These are phyloP conservation scores for Penicillium sp. DNA, from an alignment of 2,329 filamentous ascomycete species.

Conservation along the genomic window DNA sequence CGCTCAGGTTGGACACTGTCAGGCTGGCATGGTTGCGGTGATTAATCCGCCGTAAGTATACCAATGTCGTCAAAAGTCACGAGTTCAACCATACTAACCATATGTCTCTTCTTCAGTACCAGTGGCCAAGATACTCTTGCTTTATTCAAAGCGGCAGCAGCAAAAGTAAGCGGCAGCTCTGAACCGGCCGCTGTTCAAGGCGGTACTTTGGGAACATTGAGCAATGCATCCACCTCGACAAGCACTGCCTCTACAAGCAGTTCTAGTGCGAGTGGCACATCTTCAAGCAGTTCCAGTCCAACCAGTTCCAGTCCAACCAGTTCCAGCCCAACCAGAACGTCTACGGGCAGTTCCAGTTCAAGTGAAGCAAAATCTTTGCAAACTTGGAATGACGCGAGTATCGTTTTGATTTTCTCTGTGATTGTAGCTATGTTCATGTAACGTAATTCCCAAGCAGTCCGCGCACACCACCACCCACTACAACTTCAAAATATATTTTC, in stretches of 20 bases:
- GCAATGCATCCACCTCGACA: not conserved
- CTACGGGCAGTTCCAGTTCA: not conserved
- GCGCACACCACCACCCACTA: too few relatives aligned
- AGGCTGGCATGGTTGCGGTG: slow-evolving; percentile 69
- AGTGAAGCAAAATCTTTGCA: not conserved
- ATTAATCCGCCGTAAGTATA: slow-evolving; percentile 56
- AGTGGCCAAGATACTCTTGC: slow-evolving; percentile 8
- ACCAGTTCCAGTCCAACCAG: not conserved
- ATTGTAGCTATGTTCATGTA: not conserved
- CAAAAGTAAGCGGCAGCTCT: slow-evolving; percentile 3
- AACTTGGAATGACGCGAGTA: not conserved
- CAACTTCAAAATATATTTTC: too few relatives aligned
- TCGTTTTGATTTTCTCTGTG: not conserved
- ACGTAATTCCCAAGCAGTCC: too few relatives aligned
- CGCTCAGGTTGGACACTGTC: slow-evolving; percentile 68
- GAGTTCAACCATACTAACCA: not conserved
- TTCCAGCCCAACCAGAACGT: not conserved
- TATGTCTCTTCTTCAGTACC: not conserved
- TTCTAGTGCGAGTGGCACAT: not conserved
- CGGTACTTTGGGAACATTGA: slow-evolving; percentile 7
- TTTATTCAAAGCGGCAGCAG: slow-evolving; percentile 9
- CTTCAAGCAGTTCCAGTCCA: not conserved
- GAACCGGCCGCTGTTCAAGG: slow-evolving; percentile 5
- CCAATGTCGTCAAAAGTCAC: not conserved
- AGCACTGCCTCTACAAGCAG: not conserved